These are phyloP conservation scores for Elaeis guineensis DNA, from an alignment of 176 grass and related monocot species.

Conservation along the genomic window DNA sequence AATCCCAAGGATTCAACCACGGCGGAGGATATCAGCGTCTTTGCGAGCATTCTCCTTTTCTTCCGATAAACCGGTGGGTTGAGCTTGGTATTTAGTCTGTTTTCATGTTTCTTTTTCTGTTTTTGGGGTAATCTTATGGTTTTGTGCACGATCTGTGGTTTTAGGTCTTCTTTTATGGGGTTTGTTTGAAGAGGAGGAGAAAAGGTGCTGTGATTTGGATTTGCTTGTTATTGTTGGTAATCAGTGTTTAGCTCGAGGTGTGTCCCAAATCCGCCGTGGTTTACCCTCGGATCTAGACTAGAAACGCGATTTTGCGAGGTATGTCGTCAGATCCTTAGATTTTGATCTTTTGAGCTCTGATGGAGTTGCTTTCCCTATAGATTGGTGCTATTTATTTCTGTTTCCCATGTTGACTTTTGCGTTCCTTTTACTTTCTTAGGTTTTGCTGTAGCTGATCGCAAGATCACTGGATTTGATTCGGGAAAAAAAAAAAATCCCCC, in stretches of 20 bases:
- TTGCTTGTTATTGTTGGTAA: neutral
- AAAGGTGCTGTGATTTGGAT: too few relatives aligned
- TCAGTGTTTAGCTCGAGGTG: neutral
- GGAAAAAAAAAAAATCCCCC: neutral
- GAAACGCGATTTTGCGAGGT: neutral
- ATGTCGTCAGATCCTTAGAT: neutral
- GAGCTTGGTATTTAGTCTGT: neutral
- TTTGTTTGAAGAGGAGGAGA: too few relatives aligned
- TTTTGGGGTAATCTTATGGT: neutral
- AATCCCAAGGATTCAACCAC: too few relatives aligned
- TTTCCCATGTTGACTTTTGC: neutral
- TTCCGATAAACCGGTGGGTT: slow-evolving; percentile 27
- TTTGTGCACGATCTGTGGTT: slow-evolving; percentile 5
- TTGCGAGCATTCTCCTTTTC: neutral
- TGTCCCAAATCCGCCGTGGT: neutral
- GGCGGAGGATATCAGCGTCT: too few relatives aligned
- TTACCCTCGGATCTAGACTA: slow-evolving; percentile 28
- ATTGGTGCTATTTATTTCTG: too few relatives aligned
- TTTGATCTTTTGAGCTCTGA: neutral
- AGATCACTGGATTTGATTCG: slow-evolving; percentile 8
- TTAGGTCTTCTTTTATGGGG: too few relatives aligned
- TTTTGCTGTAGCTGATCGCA: neutral
- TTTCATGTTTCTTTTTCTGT: too few relatives aligned
- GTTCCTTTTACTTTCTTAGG: slow-evolving; percentile 23
- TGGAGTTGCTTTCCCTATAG: too few relatives aligned